Percentiles rank a stretch among this genome's conserved stretches.
Conservation (phyloP, 78 protist species). For the Dictyostelium brefeldianum region DNA sequence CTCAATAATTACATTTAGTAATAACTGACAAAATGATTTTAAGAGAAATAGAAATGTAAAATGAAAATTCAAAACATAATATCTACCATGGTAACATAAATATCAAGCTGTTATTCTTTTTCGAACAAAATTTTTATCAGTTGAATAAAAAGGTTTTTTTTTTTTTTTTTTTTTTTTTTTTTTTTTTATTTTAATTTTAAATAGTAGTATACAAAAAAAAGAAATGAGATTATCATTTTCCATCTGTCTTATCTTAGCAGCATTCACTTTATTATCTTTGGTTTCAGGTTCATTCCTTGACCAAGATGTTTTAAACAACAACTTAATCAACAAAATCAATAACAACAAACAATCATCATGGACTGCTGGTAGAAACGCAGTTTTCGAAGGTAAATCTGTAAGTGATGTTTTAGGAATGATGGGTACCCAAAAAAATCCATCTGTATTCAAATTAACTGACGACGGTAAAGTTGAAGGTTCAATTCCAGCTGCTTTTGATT, state of each 20-base stretch:
- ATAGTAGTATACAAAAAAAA: background rate
- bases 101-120: too few relatives aligned
- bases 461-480: background rate
- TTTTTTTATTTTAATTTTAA: background rate
- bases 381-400: conserved; percentile 45
- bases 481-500: conserved; percentile 35
- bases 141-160: background rate
- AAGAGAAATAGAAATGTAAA: too few relatives aligned
- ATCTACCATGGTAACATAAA: too few relatives aligned
- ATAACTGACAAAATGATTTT: too few relatives aligned
- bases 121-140: too few relatives aligned
- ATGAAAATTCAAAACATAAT: too few relatives aligned
- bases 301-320: background rate
- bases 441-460: background rate
- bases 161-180: background rate
- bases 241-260: background rate
- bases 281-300: background rate
- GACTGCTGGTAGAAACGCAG: conserved; percentile 62
- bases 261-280: background rate
- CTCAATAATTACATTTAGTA: too few relatives aligned
- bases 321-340: background rate
- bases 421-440: conserved; percentile 48
- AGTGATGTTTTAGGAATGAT: conserved; percentile 33
- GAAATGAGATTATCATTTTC: background rate
- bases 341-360: conserved; percentile 35